Conservation (phyloP, 2,329 filamentous ascomycete species). For the Torrubiellomyces zombiae region DNA sequence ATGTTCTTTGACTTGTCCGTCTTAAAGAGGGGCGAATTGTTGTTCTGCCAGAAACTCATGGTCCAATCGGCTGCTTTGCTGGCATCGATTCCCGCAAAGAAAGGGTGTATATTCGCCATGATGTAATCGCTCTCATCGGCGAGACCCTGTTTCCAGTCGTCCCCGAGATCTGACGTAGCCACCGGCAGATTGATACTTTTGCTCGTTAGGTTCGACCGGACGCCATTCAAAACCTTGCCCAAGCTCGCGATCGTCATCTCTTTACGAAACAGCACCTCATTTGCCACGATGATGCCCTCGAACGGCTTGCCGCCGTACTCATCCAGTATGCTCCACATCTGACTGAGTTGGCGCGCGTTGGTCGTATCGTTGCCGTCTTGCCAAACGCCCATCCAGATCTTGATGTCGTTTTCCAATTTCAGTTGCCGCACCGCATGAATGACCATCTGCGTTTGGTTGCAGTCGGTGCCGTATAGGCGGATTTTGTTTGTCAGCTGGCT, state of each 20-base stretch:
- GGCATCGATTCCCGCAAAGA: constrained; percentile 68
- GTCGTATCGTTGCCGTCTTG: constrained; percentile 72
- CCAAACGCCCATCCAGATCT: constrained; percentile 92
- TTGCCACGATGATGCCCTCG: constrained; percentile 66
- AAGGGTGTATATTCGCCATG: constrained; percentile 95
- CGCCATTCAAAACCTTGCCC: constrained; percentile 44
- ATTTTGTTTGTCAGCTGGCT: constrained; percentile 80
- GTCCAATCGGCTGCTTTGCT: constrained; percentile 64
- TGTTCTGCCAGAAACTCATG: constrained; percentile 57
- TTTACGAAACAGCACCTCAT: constrained; percentile 63
- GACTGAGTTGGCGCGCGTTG: constrained; percentile 61
- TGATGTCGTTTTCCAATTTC: constrained; percentile 53
- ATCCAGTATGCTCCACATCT: constrained; percentile 75
- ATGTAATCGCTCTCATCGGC: constrained; percentile 63
- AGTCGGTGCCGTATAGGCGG: constrained; percentile 86
- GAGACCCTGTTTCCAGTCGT: constrained; percentile 63
- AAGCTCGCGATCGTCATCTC: constrained; percentile 52
- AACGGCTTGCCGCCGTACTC: constrained; percentile 52
- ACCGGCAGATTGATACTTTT: constrained; percentile 56
- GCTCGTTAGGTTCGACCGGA: constrained; percentile 54
- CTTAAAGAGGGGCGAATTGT: constrained; percentile 51
- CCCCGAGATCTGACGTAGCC: constrained; percentile 75
- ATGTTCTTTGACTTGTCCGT: constrained; percentile 49
- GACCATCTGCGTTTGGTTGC: constrained; percentile 93
- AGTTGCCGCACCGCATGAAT: constrained; percentile 65